These are phyloP conservation scores for Melampsora occidentalis DNA, from an alignment of 1,284 basidiomycete species.

Conservation along the genomic window DNA sequence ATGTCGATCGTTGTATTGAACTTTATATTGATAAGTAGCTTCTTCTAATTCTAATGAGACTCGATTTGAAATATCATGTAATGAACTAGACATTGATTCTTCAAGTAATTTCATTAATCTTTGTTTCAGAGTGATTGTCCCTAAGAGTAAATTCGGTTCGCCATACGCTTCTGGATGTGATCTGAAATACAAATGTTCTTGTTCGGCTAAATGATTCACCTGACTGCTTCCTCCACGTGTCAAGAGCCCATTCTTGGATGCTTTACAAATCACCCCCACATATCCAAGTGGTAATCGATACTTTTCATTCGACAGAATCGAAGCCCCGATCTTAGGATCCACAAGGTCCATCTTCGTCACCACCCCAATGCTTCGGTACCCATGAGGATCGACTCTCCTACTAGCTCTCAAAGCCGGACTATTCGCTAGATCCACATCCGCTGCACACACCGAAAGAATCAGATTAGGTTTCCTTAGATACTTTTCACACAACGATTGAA, in stretches of 20 bases:
- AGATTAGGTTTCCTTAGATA: constrained; percentile 98
- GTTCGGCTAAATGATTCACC: constrained; percentile 52
- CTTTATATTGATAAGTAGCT: constrained; percentile 97
- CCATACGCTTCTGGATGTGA: constrained; percentile 68
- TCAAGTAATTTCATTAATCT: constrained; percentile 95
- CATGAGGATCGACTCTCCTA: constrained; percentile 88
- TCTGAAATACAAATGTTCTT: constrained; percentile 78
- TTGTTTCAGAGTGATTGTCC: constrained; percentile 81
- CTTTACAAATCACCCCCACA: constrained; percentile 92
- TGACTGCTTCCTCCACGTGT: constrained; percentile 22
- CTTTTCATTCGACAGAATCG: constrained; percentile 80
- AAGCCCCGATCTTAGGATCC: constrained; percentile 73
- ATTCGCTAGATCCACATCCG: constrained; percentile 97
- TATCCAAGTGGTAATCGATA: constrained; percentile 98
- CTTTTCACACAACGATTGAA: constrained; percentile 81
- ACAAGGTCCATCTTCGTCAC: constrained; percentile 99
- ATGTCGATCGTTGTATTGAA: constrained; percentile 95
- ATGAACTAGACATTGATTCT: constrained; percentile 89
- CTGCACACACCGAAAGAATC: constrained; percentile 93
- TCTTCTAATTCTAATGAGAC: constrained; percentile 96
- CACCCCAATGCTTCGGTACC: constrained; percentile 92
- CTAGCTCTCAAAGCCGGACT: constrained; percentile 91
- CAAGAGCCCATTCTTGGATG: constrained; percentile 54
- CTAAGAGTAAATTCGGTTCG: constrained; percentile 69
- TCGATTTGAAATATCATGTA: constrained; percentile 92